Evolutionary conservation across 805 yeast species (phyloP), one percentile per base, ranked within the genome.

Genomic region (Saccharomycopsis sp.): DNA sequence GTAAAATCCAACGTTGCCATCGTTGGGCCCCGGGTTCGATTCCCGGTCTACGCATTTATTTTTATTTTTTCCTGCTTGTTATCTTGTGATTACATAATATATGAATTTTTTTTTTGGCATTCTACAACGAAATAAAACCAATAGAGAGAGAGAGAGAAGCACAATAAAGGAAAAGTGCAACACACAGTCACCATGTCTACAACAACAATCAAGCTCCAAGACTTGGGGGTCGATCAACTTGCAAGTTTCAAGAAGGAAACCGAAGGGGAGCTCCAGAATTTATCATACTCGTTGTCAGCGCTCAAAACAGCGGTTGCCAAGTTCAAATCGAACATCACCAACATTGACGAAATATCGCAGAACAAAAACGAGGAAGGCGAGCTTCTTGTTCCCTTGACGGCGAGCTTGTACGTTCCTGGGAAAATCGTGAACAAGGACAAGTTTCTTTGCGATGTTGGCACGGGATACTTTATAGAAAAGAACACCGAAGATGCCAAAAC

Each of bases 391-490:
- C 98, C 98, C 4, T 68, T 94, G 46, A 85, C 97, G 0, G 69
- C 87, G 15, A 85, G 96, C 0, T 64, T 92, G 30, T 92, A 92
- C 51, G 80, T 92, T 20, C 95, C 96, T 3, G 98, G 97, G 2
- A 72, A 66, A 40, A 69, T 84, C 38, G 66, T 68, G 33, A 75
- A 80, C 43, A 70, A 70, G 38, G 71, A 78, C 45, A 76, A 71
- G 44, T 92, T 80, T 53, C 66, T 92, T 57, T 95, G 92, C 7
- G 98, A 92, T 56, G 79, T 92, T 19, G 98, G 98, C 26, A 92
- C 98, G 0, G 97, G 97, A 2, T 92, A 92, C 57, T 92, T 73
- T 56, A 88, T 87, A 13, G 95, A 86, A 56, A 92, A 92, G 60
- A 60, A 60, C 36, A 73, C 75, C 0, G 63, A 64, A 5, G 86